phyloP scores from a whole-genome alignment of 2,329 filamentous ascomycete species.

The Cercospora beticola region DNA sequence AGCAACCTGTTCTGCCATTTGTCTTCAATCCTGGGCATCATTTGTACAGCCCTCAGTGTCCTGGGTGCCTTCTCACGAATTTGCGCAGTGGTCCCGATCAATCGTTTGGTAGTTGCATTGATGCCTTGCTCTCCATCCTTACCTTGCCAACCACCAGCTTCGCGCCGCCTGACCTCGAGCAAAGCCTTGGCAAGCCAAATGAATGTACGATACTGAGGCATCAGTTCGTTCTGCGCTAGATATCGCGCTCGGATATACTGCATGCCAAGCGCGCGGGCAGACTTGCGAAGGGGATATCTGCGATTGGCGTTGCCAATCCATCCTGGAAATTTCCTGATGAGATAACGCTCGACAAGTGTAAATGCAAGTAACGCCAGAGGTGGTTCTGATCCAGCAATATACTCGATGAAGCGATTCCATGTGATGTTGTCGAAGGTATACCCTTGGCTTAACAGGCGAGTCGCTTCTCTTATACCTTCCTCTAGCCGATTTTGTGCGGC shows the following conservation, averaged over 20 bases:
- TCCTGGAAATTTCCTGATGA: conserved; percentile 77
- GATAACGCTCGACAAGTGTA: conserved; percentile 67
- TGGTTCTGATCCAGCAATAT: conserved; percentile 59
- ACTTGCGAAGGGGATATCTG: conserved; percentile 33
- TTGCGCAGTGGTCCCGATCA: conserved; percentile 33
- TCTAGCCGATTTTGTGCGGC: conserved; percentile 50
- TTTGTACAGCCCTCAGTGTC: conserved; percentile 46
- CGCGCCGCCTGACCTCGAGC: conserved; percentile 38
- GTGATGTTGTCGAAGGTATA: conserved; percentile 73
- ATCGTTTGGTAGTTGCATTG: conserved; percentile 15
- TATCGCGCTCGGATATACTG: conserved; percentile 36
- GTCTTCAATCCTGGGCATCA: conserved; percentile 43
- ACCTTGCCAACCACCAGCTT: conserved; percentile 36
- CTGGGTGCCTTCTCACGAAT: conserved; percentile 41
- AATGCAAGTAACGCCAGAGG: conserved; percentile 66
- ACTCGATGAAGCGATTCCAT: conserved; percentile 64
- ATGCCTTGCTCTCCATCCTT: conserved; percentile 19
- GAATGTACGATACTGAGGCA: conserved; percentile 47
- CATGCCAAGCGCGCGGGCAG: conserved; percentile 25
- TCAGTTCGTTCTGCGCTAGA: conserved; percentile 28
- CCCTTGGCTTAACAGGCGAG: conserved; percentile 61
- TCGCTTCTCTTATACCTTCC: conserved; percentile 47
- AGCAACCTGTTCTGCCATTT: conserved; percentile 28
- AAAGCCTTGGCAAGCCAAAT: conserved; percentile 44
- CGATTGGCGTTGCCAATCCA: conserved; percentile 53